These are phyloP conservation scores for Megacollybia platyphylla DNA, from an alignment of 1,284 basidiomycete genomes.

Conservation along the genomic window DNA sequence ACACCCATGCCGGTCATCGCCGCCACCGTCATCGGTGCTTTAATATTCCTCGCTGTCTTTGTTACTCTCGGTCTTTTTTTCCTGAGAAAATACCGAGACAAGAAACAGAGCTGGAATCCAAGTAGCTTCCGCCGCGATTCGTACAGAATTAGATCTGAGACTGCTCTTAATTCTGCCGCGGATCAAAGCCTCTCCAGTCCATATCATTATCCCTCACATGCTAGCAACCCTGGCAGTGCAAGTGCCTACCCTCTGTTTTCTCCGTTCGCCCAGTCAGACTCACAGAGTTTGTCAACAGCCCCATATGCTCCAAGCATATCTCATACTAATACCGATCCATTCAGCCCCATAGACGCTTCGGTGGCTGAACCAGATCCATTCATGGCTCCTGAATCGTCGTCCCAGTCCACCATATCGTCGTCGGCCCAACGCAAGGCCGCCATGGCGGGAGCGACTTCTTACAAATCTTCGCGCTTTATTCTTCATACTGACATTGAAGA, in stretches of 20 bases:
- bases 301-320: no score
- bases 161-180: not conserved
- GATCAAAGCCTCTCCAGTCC: not conserved
- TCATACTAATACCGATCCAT: constrained; percentile 10
- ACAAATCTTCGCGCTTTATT: constrained; percentile 44
- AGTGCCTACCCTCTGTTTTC: not conserved
- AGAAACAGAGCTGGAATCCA: constrained; percentile 5
- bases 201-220: not conserved
- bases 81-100: constrained; percentile 24
- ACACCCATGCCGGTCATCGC: constrained; percentile 24
- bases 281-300: constrained; percentile 7
- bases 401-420: constrained; percentile 12
- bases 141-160: constrained; percentile 13
- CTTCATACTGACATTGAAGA: constrained; percentile 64
- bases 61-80: constrained; percentile 38
- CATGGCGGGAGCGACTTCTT: constrained; percentile 27
- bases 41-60: constrained; percentile 37
- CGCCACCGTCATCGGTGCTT: constrained; percentile 18
- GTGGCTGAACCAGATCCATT: constrained; percentile 7
- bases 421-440: constrained; percentile 36
- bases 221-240: not conserved
- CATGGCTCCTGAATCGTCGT: constrained; percentile 1
- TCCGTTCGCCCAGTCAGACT: not conserved
- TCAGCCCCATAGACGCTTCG: constrained; percentile 6
- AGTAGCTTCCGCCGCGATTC: constrained; percentile 12